Evolutionary conservation across 2,329 filamentous ascomycete genomes (phyloP).

Genomic region (Coniochaeta pulveracea): DNA sequence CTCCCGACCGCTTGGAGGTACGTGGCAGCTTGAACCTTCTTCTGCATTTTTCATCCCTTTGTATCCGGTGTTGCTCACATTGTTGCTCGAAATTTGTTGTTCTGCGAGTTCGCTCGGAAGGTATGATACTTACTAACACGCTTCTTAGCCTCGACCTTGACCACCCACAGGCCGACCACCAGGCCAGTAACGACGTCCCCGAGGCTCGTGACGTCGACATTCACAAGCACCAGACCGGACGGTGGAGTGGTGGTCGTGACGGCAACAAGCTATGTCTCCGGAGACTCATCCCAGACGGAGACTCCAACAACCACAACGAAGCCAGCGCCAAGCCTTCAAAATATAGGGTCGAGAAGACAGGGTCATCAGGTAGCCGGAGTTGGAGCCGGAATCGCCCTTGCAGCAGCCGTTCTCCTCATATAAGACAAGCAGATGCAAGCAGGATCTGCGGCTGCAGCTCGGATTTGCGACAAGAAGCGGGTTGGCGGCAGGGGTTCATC

Average conservation of each 20-base stretch:
- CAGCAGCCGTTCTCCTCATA: constrained; percentile 9
- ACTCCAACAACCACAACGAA: constrained; percentile 18
- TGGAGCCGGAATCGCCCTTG: background rate
- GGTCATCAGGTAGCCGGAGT: background rate
- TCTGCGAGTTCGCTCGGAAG: no score
- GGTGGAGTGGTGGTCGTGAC: constrained; percentile 34
- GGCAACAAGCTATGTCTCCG: constrained; percentile 35
- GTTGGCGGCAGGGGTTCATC: background rate
- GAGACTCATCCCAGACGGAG: constrained; percentile 21
- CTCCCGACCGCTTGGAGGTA: constrained; percentile 1
- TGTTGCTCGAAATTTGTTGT: background rate
- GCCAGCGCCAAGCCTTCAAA: constrained; percentile 21
- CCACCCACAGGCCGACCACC: constrained; percentile 17
- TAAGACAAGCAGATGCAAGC: constrained; percentile 1
- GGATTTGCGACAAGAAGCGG: no score
- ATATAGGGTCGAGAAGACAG: constrained; percentile 9
- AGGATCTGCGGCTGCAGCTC: background rate
- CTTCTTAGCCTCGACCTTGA: constrained; percentile 14
- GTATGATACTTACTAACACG: background rate
- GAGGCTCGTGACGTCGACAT: constrained; percentile 20
- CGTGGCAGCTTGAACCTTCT: constrained; percentile 1
- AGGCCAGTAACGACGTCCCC: constrained; percentile 17
- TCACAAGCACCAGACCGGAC: constrained; percentile 32
- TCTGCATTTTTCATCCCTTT: background rate
- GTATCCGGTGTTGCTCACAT: background rate